Conservation (phyloP, 345 rosid genomes). For the Salix viminalis region DNA sequence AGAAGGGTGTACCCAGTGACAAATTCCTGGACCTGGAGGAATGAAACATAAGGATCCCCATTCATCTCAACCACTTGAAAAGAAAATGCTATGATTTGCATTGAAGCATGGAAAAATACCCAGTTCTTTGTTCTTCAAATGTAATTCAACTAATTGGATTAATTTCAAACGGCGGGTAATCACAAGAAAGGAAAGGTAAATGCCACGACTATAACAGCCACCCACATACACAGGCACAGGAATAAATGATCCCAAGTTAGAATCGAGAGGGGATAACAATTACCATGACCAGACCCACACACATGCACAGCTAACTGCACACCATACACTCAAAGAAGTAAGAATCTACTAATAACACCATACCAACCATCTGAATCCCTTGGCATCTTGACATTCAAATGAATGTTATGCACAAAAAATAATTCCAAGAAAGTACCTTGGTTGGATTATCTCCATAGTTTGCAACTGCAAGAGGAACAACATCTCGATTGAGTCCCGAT, state of each 20-base stretch:
- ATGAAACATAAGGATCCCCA: not conserved
- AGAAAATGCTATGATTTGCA: not conserved
- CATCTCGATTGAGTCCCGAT: constrained; percentile 61
- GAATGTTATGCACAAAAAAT: not conserved
- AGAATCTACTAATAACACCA: not conserved
- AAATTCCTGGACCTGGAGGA: constrained; percentile 61
- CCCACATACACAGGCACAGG: not conserved
- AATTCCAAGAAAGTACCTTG: constrained; percentile 39
- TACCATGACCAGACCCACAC: not conserved
- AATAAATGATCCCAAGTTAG: not conserved
- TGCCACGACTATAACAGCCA: not conserved
- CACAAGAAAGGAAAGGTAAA: not conserved
- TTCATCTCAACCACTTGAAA: not conserved
- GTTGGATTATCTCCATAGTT: constrained; percentile 83
- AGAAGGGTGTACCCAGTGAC: constrained; percentile 50
- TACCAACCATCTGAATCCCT: not conserved
- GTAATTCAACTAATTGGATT: not conserved
- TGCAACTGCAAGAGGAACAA: constrained; percentile 66
- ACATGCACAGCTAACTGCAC: not conserved
- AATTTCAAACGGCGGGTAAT: too few relatives aligned
- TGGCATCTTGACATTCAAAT: not conserved
- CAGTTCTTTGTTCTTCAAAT: not conserved
- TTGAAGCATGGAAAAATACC: not conserved
- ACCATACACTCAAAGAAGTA: not conserved
- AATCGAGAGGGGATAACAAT: not conserved